phyloP scores from a whole-genome alignment of 371 early-diverging fungal genomes.

The Catenaria anguillulae region DNA sequence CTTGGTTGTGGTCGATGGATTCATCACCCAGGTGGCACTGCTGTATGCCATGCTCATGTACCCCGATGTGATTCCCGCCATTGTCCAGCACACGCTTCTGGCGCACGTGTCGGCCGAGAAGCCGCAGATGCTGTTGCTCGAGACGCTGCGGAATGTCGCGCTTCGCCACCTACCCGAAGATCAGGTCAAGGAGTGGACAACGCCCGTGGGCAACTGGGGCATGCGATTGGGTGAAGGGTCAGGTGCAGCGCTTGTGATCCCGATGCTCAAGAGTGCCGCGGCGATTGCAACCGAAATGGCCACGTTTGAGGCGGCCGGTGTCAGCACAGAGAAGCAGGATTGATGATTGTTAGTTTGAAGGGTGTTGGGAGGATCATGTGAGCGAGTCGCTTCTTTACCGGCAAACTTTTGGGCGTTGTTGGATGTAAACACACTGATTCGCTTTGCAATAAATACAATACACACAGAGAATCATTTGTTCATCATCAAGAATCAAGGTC shows the following conservation, averaged over 20 bases:
- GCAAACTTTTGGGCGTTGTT: too few relatives aligned
- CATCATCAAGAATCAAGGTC: too few relatives aligned
- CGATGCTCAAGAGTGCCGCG: constrained; percentile 14
- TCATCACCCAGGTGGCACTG: constrained; percentile 13
- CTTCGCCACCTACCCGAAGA: neutral
- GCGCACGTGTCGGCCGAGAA: constrained; percentile 11
- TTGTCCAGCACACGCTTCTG: constrained; percentile 8
- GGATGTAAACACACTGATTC: too few relatives aligned
- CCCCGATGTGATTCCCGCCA: constrained; percentile 7
- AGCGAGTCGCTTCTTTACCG: too few relatives aligned
- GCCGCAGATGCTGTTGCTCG: constrained; percentile 4
- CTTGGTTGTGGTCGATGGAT: constrained; percentile 14
- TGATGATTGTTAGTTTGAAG: too few relatives aligned
- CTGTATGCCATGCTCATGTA: constrained; percentile 11
- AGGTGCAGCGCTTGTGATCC: constrained; percentile 17
- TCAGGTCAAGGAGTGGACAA: neutral
- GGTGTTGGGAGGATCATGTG: too few relatives aligned
- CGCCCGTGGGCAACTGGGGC: constrained; percentile 13
- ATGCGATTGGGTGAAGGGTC: constrained; percentile 17
- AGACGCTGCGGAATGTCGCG: neutral
- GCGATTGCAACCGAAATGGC: constrained; percentile 15
- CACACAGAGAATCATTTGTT: too few relatives aligned
- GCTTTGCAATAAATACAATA: too few relatives aligned
- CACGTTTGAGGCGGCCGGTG: constrained; percentile 16
- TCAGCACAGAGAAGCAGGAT: too few relatives aligned